A percentile compares a stretch with the other conserved stretches of the same genome.
These are phyloP conservation scores for Triticum timopheevii DNA, from an alignment of 176 grass and related monocot genomes.

Conservation along the genomic window DNA sequence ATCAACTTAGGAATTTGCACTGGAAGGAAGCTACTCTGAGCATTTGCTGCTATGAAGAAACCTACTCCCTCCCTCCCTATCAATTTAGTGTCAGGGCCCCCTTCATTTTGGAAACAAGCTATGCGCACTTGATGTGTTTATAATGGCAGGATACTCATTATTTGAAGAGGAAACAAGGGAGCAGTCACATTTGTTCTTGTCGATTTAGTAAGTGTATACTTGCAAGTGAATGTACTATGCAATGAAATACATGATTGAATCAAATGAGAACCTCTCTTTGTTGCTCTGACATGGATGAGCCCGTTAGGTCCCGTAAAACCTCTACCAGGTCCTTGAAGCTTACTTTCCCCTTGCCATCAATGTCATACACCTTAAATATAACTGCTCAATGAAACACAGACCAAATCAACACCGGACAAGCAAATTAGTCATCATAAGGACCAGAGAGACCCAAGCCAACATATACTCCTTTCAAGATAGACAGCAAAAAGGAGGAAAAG, in stretches of 20 bases:
- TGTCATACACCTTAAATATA: conserved; percentile 83
- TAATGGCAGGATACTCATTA: neutral
- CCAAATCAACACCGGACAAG: neutral
- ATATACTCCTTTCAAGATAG: neutral
- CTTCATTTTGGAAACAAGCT: neutral
- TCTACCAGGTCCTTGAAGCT: conserved; percentile 85
- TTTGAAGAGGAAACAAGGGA: neutral
- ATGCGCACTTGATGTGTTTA: neutral
- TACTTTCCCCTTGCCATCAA: conserved; percentile 72
- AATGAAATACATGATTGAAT: neutral
- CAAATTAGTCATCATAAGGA: neutral
- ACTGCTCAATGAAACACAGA: conserved; percentile 43
- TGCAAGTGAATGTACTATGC: neutral
- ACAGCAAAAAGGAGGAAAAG: neutral
- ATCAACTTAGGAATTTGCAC: neutral
- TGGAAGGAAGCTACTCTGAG: neutral
- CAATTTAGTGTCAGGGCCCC: neutral
- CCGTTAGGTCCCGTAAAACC: conserved; percentile 67
- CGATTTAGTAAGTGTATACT: neutral
- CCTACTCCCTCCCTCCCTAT: neutral
- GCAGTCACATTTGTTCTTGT: neutral
- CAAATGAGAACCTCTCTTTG: conserved; percentile 65
- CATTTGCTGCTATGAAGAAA: neutral
- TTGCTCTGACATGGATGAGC: conserved; percentile 77
- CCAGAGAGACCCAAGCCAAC: neutral